A percentile compares a stretch with the other conserved stretches of the same genome.
These are phyloP conservation scores for Saccharomyces paradoxus DNA, from an alignment of 805 yeast species.

Conservation along the genomic window DNA sequence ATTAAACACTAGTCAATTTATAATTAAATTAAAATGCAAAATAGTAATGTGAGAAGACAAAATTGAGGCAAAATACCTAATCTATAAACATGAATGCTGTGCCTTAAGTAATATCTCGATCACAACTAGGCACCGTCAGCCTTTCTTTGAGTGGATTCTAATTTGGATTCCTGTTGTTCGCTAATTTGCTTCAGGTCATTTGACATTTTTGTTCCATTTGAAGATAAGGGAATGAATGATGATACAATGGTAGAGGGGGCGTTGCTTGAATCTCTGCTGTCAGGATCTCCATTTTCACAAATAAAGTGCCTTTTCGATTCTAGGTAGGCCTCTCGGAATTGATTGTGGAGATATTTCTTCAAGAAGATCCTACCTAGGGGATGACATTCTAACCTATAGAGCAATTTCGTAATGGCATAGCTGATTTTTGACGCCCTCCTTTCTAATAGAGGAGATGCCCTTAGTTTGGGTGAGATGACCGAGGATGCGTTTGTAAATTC, in stretches of 20 bases:
- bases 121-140: neutral
- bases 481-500: constrained; percentile 1
- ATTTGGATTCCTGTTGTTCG: neutral
- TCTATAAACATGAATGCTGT: neutral
- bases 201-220: neutral
- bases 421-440: constrained; percentile 9
- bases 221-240: neutral
- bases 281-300: neutral
- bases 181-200: constrained; percentile 5
- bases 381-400: constrained; percentile 15
- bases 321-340: neutral
- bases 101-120: neutral
- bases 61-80: no score
- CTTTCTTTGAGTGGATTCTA: neutral
- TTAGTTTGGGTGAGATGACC: neutral
- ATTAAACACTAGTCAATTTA: no score
- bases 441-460: constrained; percentile 4
- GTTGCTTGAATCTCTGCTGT: neutral
- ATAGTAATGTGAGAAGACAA: no score
- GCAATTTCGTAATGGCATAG: constrained; percentile 8
- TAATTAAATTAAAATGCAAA: neutral
- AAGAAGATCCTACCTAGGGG: constrained; percentile 17
- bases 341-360: constrained; percentile 2
- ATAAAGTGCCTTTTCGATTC: neutral
- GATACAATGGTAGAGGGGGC: neutral